A percentile compares a stretch with the other conserved stretches of the same genome.
These are phyloP conservation scores for Chamaecyparis obtusa DNA, from an alignment of 75 land plant genomes.

Conservation along the genomic window DNA sequence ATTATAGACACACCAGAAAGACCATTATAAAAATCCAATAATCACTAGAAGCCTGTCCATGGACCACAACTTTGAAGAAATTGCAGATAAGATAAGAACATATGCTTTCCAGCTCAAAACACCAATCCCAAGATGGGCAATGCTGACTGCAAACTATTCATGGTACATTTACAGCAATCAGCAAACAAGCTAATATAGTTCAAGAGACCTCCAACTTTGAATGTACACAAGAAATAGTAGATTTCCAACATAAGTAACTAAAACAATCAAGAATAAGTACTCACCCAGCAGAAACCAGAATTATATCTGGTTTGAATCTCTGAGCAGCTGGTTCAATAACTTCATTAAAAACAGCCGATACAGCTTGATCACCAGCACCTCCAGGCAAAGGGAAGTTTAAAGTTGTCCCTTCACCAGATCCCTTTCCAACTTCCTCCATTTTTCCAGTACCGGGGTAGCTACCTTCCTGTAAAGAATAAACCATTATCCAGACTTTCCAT, in stretches of 20 bases:
- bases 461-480: slow-evolving; percentile 55
- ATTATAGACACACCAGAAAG: background rate
- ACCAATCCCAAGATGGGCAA: background rate
- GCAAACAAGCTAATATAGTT: background rate
- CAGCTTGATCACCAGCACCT: slow-evolving; percentile 84
- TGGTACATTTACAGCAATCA: background rate
- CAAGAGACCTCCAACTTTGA: background rate
- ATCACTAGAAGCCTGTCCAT: background rate
- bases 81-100: background rate
- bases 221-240: background rate
- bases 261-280: slow-evolving; percentile 7
- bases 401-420: slow-evolving; percentile 92
- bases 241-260: background rate
- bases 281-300: slow-evolving; percentile 97
- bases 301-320: slow-evolving; percentile 94
- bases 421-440: slow-evolving; percentile 72
- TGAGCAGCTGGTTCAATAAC: slow-evolving; percentile 85
- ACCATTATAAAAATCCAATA: background rate
- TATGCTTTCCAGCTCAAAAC: background rate
- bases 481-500: background rate
- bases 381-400: slow-evolving; percentile 92
- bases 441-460: slow-evolving; percentile 99
- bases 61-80: background rate
- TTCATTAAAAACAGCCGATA: slow-evolving; percentile 82
- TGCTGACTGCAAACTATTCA: background rate